Base-by-base conservation (phyloP, 2,329 filamentous ascomycete genomes). In the Tolypocladium ovalisporum region DNA sequence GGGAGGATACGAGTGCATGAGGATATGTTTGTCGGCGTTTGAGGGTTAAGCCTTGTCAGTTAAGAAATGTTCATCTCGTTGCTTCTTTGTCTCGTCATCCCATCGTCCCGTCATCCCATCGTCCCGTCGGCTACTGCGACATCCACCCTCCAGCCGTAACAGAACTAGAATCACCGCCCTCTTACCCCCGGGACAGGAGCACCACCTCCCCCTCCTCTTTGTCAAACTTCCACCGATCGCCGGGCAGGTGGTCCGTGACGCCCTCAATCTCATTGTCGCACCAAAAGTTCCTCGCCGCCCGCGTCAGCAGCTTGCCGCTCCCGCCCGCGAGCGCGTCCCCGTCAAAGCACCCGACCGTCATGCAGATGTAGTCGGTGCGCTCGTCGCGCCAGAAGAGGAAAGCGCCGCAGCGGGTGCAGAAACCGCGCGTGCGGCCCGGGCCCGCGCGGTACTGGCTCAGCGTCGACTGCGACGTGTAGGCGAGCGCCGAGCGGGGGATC, bases 341-440 rank as follows among this genome's bases (percentile, higher is more conserved):
- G 56, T 82, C 78, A 8, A 81, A 66, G 8, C 69, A 71, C 0
- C 77, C 78, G 6, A 79, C 69, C 1, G 73, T 66, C 36, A 81
- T 42, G 53, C 65, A 69, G 5, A 75, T 58, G 22, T 61, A 57
- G 4, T 66, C 62, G 17, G 69, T 76, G 76, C 81, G 65, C 42
- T 44, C 42, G 22, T 27, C 12, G 22, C 17, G 22, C 42, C 42
- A 44, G 42, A 44, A 44, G 10, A 44, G 22, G 22, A 44, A 17
- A 12, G 22, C 4, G 22, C 42, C 42, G 42, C 42, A 44, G 22
- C 22, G 9, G 2, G 42, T 27, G 42, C 42, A 44, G 42, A 44
- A 44, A 22, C 42, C 42, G 22, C 42, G 42, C 42, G 42, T 22
- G 42, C 12, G 12, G 42, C 42, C 22, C 42, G 27, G 22, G 42